Percentiles rank a stretch among this genome's conserved stretches.
phyloP scores from a whole-genome alignment of 2,329 filamentous ascomycete genomes.

The Hypoxylon sp. region DNA sequence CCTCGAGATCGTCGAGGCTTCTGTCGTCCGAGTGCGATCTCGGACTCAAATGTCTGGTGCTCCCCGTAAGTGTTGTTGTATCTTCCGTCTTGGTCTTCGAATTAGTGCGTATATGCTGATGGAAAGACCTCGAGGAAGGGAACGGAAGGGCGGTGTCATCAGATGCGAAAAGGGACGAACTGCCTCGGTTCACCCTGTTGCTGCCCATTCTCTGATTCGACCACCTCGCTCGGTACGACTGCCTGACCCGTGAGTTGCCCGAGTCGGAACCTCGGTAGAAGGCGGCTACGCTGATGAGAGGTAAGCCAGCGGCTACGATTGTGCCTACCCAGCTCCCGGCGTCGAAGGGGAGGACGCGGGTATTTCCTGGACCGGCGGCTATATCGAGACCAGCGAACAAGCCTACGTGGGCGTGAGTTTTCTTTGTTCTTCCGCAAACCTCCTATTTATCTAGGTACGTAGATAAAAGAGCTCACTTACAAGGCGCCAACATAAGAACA shows the following conservation, averaged over 20 bases:
- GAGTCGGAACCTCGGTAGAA: constrained; percentile 46
- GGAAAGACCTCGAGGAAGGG: background rate
- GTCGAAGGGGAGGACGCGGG: constrained; percentile 60
- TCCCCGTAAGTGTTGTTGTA: background rate
- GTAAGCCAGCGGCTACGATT: constrained; percentile 64
- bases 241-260: constrained; percentile 23
- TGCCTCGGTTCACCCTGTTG: background rate
- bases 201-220: background rate
- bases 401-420: constrained; percentile 53
- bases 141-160: constrained; percentile 1
- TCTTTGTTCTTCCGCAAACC: background rate
- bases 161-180: constrained; percentile 11
- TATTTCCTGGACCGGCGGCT: constrained; percentile 60
- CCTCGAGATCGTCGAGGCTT: constrained; percentile 14
- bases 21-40: background rate
- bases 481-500: constrained; percentile 68
- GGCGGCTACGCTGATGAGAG: constrained; percentile 65
- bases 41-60: constrained; percentile 3
- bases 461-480: constrained; percentile 54
- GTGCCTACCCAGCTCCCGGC: constrained; percentile 64
- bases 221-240: background rate
- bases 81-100: constrained; percentile 7
- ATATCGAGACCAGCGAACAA: constrained; percentile 65
- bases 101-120: background rate
- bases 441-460: background rate